phyloP scores from a whole-genome alignment of 176 grass and related monocot genomes.

The Saccharum officinarum region DNA sequence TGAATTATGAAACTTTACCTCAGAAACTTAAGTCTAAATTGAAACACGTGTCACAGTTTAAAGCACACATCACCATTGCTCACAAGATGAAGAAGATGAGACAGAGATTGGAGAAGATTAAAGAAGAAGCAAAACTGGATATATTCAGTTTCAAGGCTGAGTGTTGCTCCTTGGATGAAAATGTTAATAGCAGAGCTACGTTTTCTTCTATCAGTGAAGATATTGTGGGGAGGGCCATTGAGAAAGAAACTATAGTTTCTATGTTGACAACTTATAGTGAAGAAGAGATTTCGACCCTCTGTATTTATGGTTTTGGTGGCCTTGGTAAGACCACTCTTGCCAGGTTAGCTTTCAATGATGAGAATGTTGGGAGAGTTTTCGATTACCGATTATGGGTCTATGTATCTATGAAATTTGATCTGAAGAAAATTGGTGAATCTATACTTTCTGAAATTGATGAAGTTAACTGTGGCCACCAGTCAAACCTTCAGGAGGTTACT shows the following conservation, averaged over 20 bases:
- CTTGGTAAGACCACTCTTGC: neutral
- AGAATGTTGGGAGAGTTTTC: neutral
- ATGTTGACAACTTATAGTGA: neutral
- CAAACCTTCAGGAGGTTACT: neutral
- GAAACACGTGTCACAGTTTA: neutral
- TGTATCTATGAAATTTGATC: conserved; percentile 6
- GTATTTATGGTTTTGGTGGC: neutral
- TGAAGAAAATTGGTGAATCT: neutral
- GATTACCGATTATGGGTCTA: neutral
- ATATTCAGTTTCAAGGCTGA: neutral
- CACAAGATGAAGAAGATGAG: neutral
- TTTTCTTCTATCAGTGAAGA: neutral
- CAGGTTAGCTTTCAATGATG: neutral
- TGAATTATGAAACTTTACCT: neutral
- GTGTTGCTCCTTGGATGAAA: neutral
- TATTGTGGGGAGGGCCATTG: neutral
- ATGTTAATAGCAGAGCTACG: neutral
- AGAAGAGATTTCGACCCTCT: neutral
- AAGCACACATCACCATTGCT: neutral
- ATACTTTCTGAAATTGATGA: neutral
- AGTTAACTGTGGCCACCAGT: neutral
- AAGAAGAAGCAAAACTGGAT: neutral
- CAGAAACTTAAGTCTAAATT: neutral
- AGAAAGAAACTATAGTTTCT: neutral
- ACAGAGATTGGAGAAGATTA: neutral